Percentiles rank a stretch among this genome's conserved stretches.
phyloP scores from a whole-genome alignment of 2,329 filamentous ascomycete genomes.

The Trichoderma sp. region DNA sequence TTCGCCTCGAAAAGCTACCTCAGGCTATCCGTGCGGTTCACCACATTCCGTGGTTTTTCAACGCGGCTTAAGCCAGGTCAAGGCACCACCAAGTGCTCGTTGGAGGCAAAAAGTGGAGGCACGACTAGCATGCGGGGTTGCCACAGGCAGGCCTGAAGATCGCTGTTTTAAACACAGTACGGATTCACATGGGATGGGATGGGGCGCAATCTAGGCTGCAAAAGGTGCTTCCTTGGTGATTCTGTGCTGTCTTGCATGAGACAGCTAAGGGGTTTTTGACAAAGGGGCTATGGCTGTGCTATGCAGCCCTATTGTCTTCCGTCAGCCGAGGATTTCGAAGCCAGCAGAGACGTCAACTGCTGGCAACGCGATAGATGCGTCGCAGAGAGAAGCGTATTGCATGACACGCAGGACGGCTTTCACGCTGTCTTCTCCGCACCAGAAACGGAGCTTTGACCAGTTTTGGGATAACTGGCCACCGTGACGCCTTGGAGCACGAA shows the following conservation, averaged over 20 bases:
- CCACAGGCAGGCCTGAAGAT: conserved; percentile 19
- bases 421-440: conserved; percentile 10
- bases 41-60: conserved; percentile 17
- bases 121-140: conserved; percentile 17
- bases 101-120: conserved; percentile 19
- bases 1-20: conserved; percentile 16
- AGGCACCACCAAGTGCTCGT: conserved; percentile 14
- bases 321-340: neutral
- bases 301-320: neutral
- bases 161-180: conserved; percentile 4
- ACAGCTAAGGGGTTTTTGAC: neutral
- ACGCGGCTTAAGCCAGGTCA: conserved; percentile 16
- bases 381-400: neutral
- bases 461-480: conserved; percentile 20
- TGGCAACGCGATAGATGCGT: neutral
- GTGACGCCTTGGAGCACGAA: neutral
- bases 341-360: neutral
- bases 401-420: neutral
- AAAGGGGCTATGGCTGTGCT: neutral
- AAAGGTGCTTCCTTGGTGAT: neutral
- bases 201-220: neutral
- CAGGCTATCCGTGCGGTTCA: conserved; percentile 14
- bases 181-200: neutral
- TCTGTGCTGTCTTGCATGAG: neutral
- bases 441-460: conserved; percentile 16